Evolutionary conservation across 2,329 filamentous ascomycete genomes (phyloP).

Genomic region (Pseudocercospora crystallina): DNA sequence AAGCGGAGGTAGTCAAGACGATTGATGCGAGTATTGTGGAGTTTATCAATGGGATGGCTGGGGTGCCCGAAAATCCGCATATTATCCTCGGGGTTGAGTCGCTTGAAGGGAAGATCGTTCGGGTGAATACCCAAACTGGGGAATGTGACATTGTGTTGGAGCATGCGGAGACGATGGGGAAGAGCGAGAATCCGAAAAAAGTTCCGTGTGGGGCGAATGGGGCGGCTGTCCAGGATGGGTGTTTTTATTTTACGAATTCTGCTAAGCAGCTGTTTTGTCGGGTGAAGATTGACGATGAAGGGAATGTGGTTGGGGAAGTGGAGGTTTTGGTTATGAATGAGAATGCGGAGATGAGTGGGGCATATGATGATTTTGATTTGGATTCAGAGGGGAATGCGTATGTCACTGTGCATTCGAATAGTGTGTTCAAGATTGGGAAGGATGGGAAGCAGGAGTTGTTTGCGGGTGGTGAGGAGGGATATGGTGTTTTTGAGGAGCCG

Average conservation of each 20-base stretch:
- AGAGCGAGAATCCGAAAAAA: neutral
- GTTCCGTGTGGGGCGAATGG: conserved; percentile 2
- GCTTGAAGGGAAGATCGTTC: neutral
- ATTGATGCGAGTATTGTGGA: neutral
- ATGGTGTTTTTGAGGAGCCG: neutral
- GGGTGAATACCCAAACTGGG: conserved; percentile 1
- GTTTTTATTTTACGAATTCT: conserved; percentile 10
- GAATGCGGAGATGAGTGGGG: neutral
- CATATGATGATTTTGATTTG: conserved; percentile 10
- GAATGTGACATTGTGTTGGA: neutral
- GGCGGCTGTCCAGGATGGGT: neutral
- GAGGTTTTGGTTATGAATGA: conserved; percentile 1
- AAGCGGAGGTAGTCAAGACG: neutral
- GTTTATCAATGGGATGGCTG: conserved; percentile 1
- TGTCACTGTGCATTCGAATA: conserved; percentile 1
- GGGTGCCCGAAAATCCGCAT: neutral
- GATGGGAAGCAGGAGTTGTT: conserved; percentile 3
- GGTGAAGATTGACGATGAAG: neutral
- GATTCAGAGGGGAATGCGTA: conserved; percentile 5
- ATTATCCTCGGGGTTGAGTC: conserved; percentile 1
- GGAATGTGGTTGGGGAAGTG: neutral
- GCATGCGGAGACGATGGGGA: neutral
- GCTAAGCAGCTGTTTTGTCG: conserved; percentile 1
- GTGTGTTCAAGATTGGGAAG: neutral
- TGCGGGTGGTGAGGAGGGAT: neutral